Conservation (phyloP, 306 rosid species). For the Prinsepia uniflora region DNA sequence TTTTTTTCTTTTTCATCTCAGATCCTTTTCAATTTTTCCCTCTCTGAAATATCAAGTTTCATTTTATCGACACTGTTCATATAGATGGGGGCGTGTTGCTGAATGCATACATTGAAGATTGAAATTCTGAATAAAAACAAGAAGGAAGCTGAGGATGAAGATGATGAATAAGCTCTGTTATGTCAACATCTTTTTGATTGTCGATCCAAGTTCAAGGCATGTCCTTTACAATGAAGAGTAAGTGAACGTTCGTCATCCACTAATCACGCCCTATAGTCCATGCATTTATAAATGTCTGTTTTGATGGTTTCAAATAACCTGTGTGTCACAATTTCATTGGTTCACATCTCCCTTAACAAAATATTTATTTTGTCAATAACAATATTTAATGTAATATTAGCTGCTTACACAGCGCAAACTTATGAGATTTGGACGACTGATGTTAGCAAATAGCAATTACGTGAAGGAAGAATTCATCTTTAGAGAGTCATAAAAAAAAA, state of each 20-base stretch:
- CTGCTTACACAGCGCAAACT: too few species aligned
- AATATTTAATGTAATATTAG: too few species aligned
- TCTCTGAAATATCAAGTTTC: constrained; percentile 1
- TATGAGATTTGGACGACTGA: neutral
- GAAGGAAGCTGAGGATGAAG: neutral
- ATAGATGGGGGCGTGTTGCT: constrained; percentile 15
- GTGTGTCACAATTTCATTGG: neutral
- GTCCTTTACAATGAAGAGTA: too few species aligned
- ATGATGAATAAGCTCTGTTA: neutral
- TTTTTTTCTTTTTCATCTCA: neutral
- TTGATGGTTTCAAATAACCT: neutral
- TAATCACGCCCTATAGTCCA: constrained; percentile 21
- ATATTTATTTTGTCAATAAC: too few species aligned
- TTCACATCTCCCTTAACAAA: neutral
- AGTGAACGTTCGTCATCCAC: constrained; percentile 29
- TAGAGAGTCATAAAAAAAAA: too few species aligned
- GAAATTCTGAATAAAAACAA: constrained; percentile 46
- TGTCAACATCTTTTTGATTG: constrained; percentile 54
- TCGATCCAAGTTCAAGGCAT: constrained; percentile 37
- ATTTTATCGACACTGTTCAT: constrained; percentile 32
- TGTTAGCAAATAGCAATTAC: neutral
- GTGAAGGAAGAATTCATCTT: too few species aligned
- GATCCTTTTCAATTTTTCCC: too few species aligned
- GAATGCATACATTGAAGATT: constrained; percentile 42
- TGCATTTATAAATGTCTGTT: constrained; percentile 26